These are phyloP conservation scores for Pythium rhizo-oryzae DNA, from an alignment of 352 stramenopile genomes.

Conservation along the genomic window DNA sequence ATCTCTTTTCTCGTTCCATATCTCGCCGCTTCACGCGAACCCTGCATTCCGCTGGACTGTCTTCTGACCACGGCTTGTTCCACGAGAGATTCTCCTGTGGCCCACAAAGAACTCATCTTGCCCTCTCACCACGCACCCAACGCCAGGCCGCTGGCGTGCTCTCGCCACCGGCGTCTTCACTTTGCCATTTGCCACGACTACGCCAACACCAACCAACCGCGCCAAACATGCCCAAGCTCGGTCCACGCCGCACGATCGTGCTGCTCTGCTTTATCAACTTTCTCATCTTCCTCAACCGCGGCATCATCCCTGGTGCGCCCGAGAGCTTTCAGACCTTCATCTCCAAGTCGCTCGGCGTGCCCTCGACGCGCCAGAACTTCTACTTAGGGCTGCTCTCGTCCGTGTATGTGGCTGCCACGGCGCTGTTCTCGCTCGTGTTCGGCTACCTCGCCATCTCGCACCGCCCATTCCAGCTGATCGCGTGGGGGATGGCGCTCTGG, in stretches of 20 bases:
- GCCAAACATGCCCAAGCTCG: conserved; percentile 15
- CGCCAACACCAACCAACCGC: neutral
- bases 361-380: conserved; percentile 59
- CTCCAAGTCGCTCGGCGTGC: conserved; percentile 63
- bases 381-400: conserved; percentile 91
- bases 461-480: conserved; percentile 92
- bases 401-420: conserved; percentile 93
- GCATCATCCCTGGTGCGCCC: conserved; percentile 93
- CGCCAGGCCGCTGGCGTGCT: too few species aligned
- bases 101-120: neutral
- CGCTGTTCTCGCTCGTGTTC: conserved; percentile 89
- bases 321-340: conserved; percentile 94
- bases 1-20: neutral
- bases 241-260: conserved; percentile 55
- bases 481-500: conserved; percentile 89
- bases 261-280: conserved; percentile 91
- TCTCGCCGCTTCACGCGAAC: neutral
- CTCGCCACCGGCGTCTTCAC: neutral
- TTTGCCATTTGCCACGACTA: neutral
- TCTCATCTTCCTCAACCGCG: conserved; percentile 94
- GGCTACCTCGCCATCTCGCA: conserved; percentile 88
- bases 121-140: too few species aligned
- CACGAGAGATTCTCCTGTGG: neutral
- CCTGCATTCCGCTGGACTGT: too few species aligned
- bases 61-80: too few species aligned